Conservation (phyloP, 768 basidiomycete species). For the Mycena crocata region DNA sequence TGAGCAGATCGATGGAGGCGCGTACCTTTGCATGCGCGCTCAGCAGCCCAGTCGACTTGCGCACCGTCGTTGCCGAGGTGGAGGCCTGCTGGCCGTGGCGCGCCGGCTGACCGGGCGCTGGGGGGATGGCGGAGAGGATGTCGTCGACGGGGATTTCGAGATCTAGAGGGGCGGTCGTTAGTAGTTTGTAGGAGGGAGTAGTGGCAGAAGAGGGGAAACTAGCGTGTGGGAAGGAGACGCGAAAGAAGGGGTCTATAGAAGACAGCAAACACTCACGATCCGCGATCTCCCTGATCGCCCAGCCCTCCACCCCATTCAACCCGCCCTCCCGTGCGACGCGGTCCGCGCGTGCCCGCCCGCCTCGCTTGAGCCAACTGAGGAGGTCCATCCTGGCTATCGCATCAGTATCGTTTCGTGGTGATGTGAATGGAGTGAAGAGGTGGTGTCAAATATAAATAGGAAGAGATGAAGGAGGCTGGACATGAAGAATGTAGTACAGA, state of each 20-base stretch:
- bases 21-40: conserved; percentile 43
- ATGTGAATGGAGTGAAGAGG: not conserved
- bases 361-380: conserved; percentile 69
- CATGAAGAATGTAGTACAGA: not conserved
- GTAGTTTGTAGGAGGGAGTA: not conserved
- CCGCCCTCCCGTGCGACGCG: conserved; percentile 68
- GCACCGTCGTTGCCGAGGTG: conserved; percentile 31
- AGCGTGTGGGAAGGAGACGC: conserved; percentile 2
- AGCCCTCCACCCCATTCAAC: conserved; percentile 85
- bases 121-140: conserved; percentile 62
- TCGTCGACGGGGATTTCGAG: conserved; percentile 86
- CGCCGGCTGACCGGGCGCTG: conserved; percentile 29
- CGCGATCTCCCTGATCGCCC: conserved; percentile 90
- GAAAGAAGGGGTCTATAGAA: conserved; percentile 8
- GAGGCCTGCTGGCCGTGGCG: too few species aligned
- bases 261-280: conserved; percentile 64
- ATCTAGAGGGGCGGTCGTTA: conserved; percentile 40
- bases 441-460: not conserved
- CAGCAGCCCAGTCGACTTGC: conserved; percentile 30
- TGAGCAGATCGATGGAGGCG: too few species aligned
- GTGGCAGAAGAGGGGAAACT: not conserved
- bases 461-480: not conserved
- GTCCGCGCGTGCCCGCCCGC: conserved; percentile 31
- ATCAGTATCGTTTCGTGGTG: not conserved
- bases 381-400: conserved; percentile 64